These are phyloP conservation scores for Phyllosticta capitalensis DNA, from an alignment of 2,329 filamentous ascomycete genomes.

Conservation along the genomic window DNA sequence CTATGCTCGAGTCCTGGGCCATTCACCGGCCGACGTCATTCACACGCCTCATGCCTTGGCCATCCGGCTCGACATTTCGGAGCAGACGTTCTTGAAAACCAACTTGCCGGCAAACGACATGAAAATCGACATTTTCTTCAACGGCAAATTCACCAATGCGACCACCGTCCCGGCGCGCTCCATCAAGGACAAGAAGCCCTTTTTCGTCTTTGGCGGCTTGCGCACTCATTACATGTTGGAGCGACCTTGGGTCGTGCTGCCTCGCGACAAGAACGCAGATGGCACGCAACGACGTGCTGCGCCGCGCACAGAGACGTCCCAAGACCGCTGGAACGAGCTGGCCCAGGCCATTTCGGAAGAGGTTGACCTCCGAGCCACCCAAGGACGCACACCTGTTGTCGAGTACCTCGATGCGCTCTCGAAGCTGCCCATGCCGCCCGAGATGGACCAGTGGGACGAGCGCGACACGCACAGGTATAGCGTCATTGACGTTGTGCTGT, in stretches of 20 bases:
- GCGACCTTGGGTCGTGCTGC: constrained; percentile 35
- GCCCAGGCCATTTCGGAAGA: constrained; percentile 23
- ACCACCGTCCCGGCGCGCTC: constrained; percentile 17
- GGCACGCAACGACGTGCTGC: constrained; percentile 13
- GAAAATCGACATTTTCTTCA: constrained; percentile 41
- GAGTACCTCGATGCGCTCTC: constrained; percentile 31
- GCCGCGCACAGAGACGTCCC: constrained; percentile 3
- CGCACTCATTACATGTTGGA: constrained; percentile 32
- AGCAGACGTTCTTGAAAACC: constrained; percentile 17
- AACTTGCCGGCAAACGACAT: constrained; percentile 22
- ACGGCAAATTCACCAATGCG: constrained; percentile 33
- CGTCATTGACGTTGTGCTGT: constrained; percentile 27
- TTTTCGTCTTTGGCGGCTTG: constrained; percentile 29
- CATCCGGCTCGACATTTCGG: constrained; percentile 23
- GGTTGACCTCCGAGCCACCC: constrained; percentile 23
- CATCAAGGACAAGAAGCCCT: not conserved
- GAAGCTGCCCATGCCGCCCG: constrained; percentile 27
- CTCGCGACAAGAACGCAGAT: constrained; percentile 18
- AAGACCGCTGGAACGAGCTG: constrained; percentile 29
- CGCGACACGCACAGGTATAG: constrained; percentile 23
- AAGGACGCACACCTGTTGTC: constrained; percentile 27
- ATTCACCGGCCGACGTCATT: not conserved
- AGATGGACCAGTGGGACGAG: constrained; percentile 23
- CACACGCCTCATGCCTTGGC: constrained; percentile 18
- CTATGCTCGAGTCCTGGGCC: not conserved